Percentiles rank a stretch among this genome's conserved stretches.
Conservation (phyloP, 345 rosid genomes). For the Conringia planisiliqua region DNA sequence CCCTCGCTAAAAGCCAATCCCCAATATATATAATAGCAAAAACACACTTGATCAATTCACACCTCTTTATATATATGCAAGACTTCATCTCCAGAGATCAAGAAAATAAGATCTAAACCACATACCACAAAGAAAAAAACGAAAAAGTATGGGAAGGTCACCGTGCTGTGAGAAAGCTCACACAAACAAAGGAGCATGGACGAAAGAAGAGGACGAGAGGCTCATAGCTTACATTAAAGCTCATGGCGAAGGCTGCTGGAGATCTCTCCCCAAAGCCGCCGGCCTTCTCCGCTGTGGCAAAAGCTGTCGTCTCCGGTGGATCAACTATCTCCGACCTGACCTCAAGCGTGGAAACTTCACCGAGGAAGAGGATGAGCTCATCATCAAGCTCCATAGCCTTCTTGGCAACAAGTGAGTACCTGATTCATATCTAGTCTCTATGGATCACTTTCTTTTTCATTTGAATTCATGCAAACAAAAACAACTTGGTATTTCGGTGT, state of each 20-base stretch:
- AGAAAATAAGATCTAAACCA: constrained; percentile 23
- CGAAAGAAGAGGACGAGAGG: constrained; percentile 50
- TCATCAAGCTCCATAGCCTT: constrained; percentile 63
- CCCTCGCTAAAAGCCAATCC: constrained; percentile 17
- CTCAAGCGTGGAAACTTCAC: constrained; percentile 69
- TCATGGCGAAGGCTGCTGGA: constrained; percentile 75
- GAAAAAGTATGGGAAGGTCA: constrained; percentile 59
- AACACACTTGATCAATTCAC: not conserved
- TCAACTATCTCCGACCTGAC: constrained; percentile 64
- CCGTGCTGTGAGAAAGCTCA: constrained; percentile 75
- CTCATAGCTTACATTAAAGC: constrained; percentile 57
- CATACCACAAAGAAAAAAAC: not conserved
- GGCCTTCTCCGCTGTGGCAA: constrained; percentile 71
- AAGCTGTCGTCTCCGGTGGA: constrained; percentile 76
- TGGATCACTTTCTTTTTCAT: not conserved
- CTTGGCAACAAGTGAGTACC: constrained; percentile 56
- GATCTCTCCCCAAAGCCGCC: constrained; percentile 68
- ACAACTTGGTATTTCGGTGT: not conserved
- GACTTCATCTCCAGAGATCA: constrained; percentile 2
- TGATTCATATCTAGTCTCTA: not conserved
- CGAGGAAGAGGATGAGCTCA: constrained; percentile 63
- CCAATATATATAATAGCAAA: not conserved
- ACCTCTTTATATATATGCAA: constrained; percentile 8
- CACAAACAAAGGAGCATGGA: constrained; percentile 77
- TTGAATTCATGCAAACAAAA: not conserved